Conservation (phyloP, 495 filamentous ascomycete genomes). For the Penicillium chermesinum region DNA sequence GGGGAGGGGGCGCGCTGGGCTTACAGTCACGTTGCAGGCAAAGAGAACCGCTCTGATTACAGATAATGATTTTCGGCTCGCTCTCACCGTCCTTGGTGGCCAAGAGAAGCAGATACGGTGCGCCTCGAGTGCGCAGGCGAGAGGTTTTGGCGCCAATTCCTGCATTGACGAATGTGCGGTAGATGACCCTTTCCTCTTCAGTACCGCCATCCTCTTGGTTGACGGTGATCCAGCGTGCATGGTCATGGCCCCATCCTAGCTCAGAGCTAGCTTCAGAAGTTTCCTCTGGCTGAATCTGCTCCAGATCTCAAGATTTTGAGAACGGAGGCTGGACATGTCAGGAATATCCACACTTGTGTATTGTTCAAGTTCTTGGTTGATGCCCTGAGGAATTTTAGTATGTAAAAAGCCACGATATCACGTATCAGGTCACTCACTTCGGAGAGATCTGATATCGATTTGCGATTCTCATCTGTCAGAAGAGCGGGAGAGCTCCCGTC, state of each 20-base stretch:
- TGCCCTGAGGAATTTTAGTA: constrained; percentile 19
- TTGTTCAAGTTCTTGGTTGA: constrained; percentile 31
- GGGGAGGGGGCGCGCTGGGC: background rate
- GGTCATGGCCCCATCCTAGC: constrained; percentile 20
- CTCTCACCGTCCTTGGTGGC: constrained; percentile 35
- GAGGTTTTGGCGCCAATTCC: constrained; percentile 36
- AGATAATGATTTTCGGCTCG: constrained; percentile 39
- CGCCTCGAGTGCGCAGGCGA: constrained; percentile 33
- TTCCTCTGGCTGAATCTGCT: constrained; percentile 34
- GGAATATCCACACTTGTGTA: constrained; percentile 30
- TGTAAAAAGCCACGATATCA: background rate
- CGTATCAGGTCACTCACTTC: constrained; percentile 20
- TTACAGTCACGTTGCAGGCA: constrained; percentile 36
- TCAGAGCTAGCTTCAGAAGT: constrained; percentile 14
- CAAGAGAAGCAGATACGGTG: constrained; percentile 41
- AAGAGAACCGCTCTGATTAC: constrained; percentile 40
- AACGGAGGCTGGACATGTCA: constrained; percentile 17
- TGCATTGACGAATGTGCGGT: constrained; percentile 39
- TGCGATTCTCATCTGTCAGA: constrained; percentile 35
- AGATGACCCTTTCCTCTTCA: constrained; percentile 38
- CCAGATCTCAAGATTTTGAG: constrained; percentile 36
- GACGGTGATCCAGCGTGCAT: constrained; percentile 32
- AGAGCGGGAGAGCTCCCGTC: constrained; percentile 21
- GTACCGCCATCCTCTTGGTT: constrained; percentile 36
- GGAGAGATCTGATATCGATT: constrained; percentile 36